Evolutionary conservation across 2,329 filamentous ascomycete species (phyloP).

Genomic region (Aspergillus tanneri): DNA sequence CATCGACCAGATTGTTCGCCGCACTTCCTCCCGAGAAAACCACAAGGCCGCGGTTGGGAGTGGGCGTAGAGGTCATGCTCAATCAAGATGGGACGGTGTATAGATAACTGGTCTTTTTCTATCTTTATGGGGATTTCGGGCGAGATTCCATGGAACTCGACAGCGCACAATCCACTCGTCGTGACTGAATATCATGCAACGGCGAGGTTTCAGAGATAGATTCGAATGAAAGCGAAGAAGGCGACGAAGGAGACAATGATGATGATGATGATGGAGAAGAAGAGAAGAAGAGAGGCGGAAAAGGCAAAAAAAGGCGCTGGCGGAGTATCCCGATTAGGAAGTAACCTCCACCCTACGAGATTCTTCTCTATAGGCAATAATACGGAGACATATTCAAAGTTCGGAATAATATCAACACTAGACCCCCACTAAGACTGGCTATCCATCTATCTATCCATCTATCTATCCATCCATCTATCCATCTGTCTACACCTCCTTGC

Average conservation of each 20-base stretch:
- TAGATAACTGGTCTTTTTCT: no score
- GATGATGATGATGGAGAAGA: background rate
- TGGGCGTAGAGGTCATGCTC: constrained; percentile 13
- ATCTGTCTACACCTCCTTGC: no score
- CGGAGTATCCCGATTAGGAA: background rate
- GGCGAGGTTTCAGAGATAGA: background rate
- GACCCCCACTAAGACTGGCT: no score
- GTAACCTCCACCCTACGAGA: background rate
- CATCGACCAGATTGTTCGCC: constrained; percentile 90
- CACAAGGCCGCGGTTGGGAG: constrained; percentile 60
- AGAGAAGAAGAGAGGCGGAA: no score
- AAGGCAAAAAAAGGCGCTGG: background rate
- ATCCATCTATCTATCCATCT: no score
- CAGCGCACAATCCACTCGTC: background rate
- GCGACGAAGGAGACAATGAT: background rate
- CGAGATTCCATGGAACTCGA: background rate
- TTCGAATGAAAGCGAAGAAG: background rate
- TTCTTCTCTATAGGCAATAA: no score
- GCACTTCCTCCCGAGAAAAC: constrained; percentile 91
- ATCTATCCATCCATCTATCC: no score
- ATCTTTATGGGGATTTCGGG: no score
- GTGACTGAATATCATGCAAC: background rate
- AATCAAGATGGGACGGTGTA: background rate
- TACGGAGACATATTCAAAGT: no score
- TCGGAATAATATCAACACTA: no score